phyloP scores from a whole-genome alignment of 805 yeast genomes.

The Cyberlindnera sargentensis region DNA sequence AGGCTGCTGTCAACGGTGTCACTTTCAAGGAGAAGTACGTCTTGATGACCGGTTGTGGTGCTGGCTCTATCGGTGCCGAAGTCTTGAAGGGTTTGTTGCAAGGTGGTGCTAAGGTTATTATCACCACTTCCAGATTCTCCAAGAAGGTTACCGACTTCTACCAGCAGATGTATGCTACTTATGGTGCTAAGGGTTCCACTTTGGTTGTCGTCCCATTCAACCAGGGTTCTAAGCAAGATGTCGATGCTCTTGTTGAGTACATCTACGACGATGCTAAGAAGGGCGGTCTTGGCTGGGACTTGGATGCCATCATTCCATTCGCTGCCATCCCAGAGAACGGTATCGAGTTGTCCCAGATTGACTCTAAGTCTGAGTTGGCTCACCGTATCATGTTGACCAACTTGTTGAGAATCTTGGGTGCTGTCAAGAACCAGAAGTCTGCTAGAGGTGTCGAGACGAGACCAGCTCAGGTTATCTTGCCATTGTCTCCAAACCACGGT shows the following conservation, averaged over 20 bases:
- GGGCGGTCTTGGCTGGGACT: slow-evolving; percentile 96
- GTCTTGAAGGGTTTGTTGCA: slow-evolving; percentile 87
- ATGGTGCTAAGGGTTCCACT: slow-evolving; percentile 88
- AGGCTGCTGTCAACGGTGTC: slow-evolving; percentile 90
- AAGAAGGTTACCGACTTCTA: slow-evolving; percentile 92
- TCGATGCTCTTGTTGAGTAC: slow-evolving; percentile 74
- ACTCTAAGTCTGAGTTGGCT: slow-evolving; percentile 94
- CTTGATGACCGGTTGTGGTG: slow-evolving; percentile 96
- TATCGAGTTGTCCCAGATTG: slow-evolving; percentile 86
- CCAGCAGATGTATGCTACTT: slow-evolving; percentile 87
- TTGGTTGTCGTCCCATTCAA: slow-evolving; percentile 97
- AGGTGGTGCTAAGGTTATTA: slow-evolving; percentile 97
- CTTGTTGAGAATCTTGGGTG: slow-evolving; percentile 86
- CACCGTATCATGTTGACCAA: slow-evolving; percentile 98
- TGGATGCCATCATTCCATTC: slow-evolving; percentile 93
- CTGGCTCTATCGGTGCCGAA: slow-evolving; percentile 98
- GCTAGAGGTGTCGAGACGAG: slow-evolving; percentile 78
- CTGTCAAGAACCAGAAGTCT: slow-evolving; percentile 76
- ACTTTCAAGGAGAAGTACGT: slow-evolving; percentile 85
- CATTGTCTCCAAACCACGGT: slow-evolving; percentile 98
- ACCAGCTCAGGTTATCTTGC: slow-evolving; percentile 96
- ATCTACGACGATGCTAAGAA: slow-evolving; percentile 77
- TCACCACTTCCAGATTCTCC: slow-evolving; percentile 93
- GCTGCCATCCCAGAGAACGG: slow-evolving; percentile 99
- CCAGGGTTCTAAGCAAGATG: slow-evolving; percentile 95